A percentile compares a stretch with the other conserved stretches of the same genome.
phyloP scores from a whole-genome alignment of 495 filamentous ascomycete genomes.

The Hypoxylon lienhwacheense region DNA sequence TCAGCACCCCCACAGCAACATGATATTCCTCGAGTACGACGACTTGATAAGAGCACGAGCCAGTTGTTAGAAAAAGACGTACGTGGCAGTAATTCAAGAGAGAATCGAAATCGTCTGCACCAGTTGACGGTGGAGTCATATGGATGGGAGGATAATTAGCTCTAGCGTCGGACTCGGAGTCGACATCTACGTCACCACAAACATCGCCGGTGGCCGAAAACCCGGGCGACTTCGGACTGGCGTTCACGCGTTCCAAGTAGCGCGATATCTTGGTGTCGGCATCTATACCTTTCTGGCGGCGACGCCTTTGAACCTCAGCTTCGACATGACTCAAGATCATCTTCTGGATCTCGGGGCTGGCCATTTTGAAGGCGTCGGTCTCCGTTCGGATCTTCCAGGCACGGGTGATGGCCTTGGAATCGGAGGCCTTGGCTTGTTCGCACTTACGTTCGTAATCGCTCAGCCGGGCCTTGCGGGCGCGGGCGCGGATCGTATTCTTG shows the following conservation, averaged over 20 bases:
- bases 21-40: too few species aligned
- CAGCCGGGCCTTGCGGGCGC: not conserved
- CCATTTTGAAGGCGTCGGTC: not conserved
- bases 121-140: too few species aligned
- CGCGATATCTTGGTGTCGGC: not conserved
- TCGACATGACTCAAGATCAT: not conserved
- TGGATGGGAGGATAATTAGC: too few species aligned
- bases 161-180: not conserved
- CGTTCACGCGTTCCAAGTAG: not conserved
- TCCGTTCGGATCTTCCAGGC: not conserved
- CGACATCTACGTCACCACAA: not conserved
- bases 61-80: too few species aligned
- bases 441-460: not conserved
- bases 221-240: not conserved
- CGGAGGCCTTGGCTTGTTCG: constrained; percentile 2
- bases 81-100: too few species aligned
- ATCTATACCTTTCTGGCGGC: not conserved
- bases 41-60: too few species aligned
- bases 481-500: not conserved
- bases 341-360: not conserved
- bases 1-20: too few species aligned
- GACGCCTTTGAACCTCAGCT: not conserved
- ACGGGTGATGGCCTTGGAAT: constrained; percentile 1
- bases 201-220: not conserved
- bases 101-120: too few species aligned